Conservation (phyloP, 257 asterid genomes). For the Ballota nigra region DNA sequence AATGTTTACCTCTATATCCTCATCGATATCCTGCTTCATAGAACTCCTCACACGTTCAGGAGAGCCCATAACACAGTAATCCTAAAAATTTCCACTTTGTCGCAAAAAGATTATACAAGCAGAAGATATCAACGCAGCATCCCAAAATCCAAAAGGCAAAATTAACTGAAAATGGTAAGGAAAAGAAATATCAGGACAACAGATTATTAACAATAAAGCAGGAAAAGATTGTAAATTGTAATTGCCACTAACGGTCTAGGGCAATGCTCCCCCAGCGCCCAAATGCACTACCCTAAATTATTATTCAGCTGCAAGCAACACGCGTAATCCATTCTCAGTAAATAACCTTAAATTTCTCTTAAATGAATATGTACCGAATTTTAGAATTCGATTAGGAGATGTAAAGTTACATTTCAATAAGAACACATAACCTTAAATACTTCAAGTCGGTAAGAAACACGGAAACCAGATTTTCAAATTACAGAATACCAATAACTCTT, state of each 20-base stretch:
- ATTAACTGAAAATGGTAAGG: neutral
- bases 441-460: too few species aligned
- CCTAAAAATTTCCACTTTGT: constrained; percentile 28
- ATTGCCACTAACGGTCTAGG: neutral
- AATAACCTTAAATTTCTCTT: neutral
- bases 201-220: neutral
- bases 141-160: constrained; percentile 18
- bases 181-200: neutral
- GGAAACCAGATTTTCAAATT: too few species aligned
- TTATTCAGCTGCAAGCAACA: neutral
- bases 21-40: constrained; percentile 47
- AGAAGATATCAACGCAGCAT: constrained; percentile 19
- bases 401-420: too few species aligned
- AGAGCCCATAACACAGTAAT: constrained; percentile 61
- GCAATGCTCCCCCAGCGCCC: neutral
- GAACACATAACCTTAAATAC: too few species aligned
- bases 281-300: neutral
- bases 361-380: too few species aligned
- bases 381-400: too few species aligned
- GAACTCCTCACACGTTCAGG: constrained; percentile 56
- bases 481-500: too few species aligned
- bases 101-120: constrained; percentile 2
- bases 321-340: neutral
- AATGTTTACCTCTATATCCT: constrained; percentile 63
- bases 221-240: neutral